phyloP scores from a whole-genome alignment of 2,329 filamentous ascomycete genomes.

The Apiospora kogelbergensis region DNA sequence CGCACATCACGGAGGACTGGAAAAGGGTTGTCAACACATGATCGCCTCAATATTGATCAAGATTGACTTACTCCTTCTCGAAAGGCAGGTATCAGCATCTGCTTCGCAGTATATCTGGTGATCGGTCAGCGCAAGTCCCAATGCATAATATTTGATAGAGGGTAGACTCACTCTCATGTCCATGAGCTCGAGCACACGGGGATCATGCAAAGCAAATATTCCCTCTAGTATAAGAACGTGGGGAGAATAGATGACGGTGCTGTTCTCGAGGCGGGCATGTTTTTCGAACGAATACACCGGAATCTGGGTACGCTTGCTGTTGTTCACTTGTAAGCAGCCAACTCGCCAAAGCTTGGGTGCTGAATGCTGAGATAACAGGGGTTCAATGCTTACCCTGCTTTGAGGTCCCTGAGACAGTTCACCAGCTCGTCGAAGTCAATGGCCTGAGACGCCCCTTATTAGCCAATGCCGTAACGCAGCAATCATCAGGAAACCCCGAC shows the following conservation, averaged over 20 bases:
- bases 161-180: constrained; percentile 72
- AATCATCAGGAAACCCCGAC: constrained; percentile 35
- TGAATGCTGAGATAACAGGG: constrained; percentile 8
- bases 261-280: constrained; percentile 69
- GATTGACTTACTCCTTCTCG: constrained; percentile 68
- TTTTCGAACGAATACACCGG: constrained; percentile 94
- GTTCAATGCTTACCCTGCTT: constrained; percentile 71
- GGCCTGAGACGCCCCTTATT: constrained; percentile 47
- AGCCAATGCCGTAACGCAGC: constrained; percentile 18
- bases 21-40: neutral
- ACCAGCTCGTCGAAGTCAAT: constrained; percentile 93
- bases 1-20: constrained; percentile 79
- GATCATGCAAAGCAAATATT: constrained; percentile 92
- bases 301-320: constrained; percentile 82
- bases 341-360: neutral
- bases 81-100: constrained; percentile 90
- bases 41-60: neutral
- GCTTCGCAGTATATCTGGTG: constrained; percentile 89
- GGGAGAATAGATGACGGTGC: constrained; percentile 90
- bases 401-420: constrained; percentile 77
- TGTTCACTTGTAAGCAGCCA: constrained; percentile 33
- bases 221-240: constrained; percentile 95
- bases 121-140: constrained; percentile 13
- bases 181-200: constrained; percentile 77
- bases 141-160: neutral